A percentile compares a stretch with the other conserved stretches of the same genome.
Evolutionary conservation across 2,329 filamentous ascomycete genomes (phyloP).

Genomic region (Xylariaceae sp.): DNA sequence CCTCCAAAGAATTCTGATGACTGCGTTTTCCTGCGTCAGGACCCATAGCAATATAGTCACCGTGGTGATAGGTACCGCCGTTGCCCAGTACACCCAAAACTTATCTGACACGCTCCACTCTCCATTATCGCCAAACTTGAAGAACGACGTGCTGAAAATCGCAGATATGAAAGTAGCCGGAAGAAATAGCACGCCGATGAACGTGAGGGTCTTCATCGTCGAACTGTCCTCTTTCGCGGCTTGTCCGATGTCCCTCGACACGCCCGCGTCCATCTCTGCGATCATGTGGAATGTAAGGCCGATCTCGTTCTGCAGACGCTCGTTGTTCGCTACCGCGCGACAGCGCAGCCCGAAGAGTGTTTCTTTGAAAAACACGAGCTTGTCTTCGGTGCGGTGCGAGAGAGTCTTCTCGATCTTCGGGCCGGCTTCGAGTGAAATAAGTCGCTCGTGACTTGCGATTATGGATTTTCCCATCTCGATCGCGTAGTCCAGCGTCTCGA

Average conservation of each 20-base stretch:
- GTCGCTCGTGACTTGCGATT: constrained; percentile 26
- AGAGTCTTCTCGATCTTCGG: neutral
- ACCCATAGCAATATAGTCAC: constrained; percentile 18
- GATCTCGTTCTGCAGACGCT: constrained; percentile 52
- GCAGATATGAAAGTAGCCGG: constrained; percentile 49
- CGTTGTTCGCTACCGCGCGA: constrained; percentile 37
- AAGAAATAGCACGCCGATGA: constrained; percentile 46
- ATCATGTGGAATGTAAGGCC: constrained; percentile 46
- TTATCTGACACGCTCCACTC: constrained; percentile 25
- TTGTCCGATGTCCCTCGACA: constrained; percentile 37
- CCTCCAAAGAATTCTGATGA: too few species aligned
- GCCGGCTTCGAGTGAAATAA: constrained; percentile 7
- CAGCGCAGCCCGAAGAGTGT: constrained; percentile 33
- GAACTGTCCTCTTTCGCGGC: constrained; percentile 43
- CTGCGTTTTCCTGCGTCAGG: neutral
- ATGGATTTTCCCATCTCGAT: constrained; percentile 31
- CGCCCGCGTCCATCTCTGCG: constrained; percentile 37
- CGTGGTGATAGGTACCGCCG: constrained; percentile 23
- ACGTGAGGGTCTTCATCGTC: constrained; percentile 48
- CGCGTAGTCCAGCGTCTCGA: constrained; percentile 38
- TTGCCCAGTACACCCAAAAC: constrained; percentile 32
- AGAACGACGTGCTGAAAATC: constrained; percentile 46
- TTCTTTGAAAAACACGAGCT: constrained; percentile 32
- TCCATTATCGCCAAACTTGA: constrained; percentile 25
- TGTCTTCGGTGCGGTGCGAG: constrained; percentile 3